These are phyloP conservation scores for Rhizopus arrhizus DNA, from an alignment of 371 early-diverging fungal genomes.

Conservation along the genomic window DNA sequence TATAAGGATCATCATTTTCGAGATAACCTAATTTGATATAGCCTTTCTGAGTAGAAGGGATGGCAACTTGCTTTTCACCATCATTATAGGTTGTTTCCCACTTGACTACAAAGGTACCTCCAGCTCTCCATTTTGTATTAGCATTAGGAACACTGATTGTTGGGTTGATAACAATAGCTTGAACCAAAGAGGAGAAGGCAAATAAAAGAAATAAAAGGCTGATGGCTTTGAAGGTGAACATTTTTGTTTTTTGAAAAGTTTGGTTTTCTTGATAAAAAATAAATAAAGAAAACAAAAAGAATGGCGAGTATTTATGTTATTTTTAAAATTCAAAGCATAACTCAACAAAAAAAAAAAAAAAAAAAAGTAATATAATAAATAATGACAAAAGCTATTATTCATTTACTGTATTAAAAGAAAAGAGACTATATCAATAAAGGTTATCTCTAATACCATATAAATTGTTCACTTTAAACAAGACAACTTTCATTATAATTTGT, in stretches of 20 bases:
- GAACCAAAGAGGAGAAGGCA: conserved; percentile 15
- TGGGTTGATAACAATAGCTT: conserved; percentile 31
- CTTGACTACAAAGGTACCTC: conserved; percentile 21
- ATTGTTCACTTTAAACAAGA: too few species aligned
- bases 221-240: conserved; percentile 18
- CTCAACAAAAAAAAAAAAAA: too few species aligned
- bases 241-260: conserved; percentile 6
- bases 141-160: conserved; percentile 23
- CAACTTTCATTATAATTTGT: too few species aligned
- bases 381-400: too few species aligned
- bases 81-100: conserved; percentile 30
- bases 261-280: too few species aligned
- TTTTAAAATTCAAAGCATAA: too few species aligned
- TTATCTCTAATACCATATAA: too few species aligned
- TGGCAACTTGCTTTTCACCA: conserved; percentile 21
- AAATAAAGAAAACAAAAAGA: too few species aligned
- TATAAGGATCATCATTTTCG: conserved; percentile 26
- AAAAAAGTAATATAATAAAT: too few species aligned
- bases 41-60: conserved; percentile 31
- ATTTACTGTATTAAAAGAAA: too few species aligned
- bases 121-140: conserved; percentile 35
- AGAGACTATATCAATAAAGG: too few species aligned
- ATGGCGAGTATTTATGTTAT: too few species aligned
- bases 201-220: conserved; percentile 17
- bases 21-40: conserved; percentile 44